These are phyloP conservation scores for Gilbertella persicaria DNA, from an alignment of 371 early-diverging fungal species.

Conservation along the genomic window DNA sequence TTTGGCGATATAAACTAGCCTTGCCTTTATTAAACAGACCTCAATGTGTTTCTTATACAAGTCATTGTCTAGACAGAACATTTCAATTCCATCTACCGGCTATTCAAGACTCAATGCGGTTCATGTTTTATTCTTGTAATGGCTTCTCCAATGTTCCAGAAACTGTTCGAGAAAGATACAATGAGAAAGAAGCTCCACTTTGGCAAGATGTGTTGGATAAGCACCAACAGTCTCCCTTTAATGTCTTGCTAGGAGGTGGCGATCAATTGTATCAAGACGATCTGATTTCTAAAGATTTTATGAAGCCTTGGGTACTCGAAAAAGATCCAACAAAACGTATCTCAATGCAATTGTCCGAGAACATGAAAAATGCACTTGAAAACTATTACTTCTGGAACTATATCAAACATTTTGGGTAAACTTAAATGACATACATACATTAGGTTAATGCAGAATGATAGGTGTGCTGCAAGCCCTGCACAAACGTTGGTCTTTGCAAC, in stretches of 20 bases:
- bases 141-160: conserved; percentile 66
- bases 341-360: conserved; percentile 45
- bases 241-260: conserved; percentile 83
- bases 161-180: conserved; percentile 38
- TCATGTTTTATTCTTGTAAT: conserved; percentile 69
- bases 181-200: conserved; percentile 59
- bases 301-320: conserved; percentile 48
- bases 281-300: conserved; percentile 39
- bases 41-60: conserved; percentile 29
- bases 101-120: conserved; percentile 49
- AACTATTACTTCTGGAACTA: conserved; percentile 79
- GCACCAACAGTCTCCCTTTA: conserved; percentile 70
- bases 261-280: conserved; percentile 78
- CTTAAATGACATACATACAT: too few species aligned
- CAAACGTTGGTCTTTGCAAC: conserved; percentile 66
- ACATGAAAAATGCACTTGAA: conserved; percentile 60
- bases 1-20: conserved; percentile 39
- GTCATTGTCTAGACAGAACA: conserved; percentile 6
- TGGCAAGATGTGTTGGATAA: conserved; percentile 82
- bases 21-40: conserved; percentile 28
- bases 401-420: conserved; percentile 65
- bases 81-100: conserved; percentile 44
- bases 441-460: neutral
- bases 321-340: conserved; percentile 39
- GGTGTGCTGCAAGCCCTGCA: conserved; percentile 40